Base-by-base conservation (phyloP, 495 filamentous ascomycete genomes). In the Penicillium pancosmium region DNA sequence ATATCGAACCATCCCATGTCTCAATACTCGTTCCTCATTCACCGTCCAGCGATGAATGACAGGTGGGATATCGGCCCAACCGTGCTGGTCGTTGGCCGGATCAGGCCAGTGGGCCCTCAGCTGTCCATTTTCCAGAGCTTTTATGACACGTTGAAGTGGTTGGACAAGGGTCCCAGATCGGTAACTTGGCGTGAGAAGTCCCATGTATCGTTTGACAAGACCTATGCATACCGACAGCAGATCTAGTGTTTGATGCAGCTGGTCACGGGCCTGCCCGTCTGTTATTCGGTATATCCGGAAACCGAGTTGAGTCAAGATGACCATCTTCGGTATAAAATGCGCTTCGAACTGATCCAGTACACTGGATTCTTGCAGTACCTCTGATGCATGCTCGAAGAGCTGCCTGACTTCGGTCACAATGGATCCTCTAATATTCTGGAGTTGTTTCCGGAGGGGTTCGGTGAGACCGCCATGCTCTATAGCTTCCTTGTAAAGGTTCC, bases 281-380 rank as follows among this genome's bases (percentile, higher is more conserved):
- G 51, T 27, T 9, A 4, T 41, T 15, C 15, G 38, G 33, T 55
- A 58, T 6, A 48, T 21, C 16, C 25, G 40, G 55, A 61, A 65
- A 35, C 50, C 44, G 8, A 52, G 49, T 1, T 47, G 50, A 10
- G 52, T 23, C 15, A 61, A 18, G 3, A 33, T 55, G 19, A 61
- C 47, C 33, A 56, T 16, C 5, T 35, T 40, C 9, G 55, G 54
- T 13, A 58, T 38, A 5, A 61, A 31, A n/a, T 65, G 51, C 10
- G 54, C 58, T 48, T 65, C 55, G 31, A 65, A 47, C 13, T 65
- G 60, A 55, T 57, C 55, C 0, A 57, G 23, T 16, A 50, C 21
- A 8, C 18, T 54, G 9, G 51, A 41, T 9, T 52, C 54, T n/a
- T 53, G 36, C 0, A 40, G 16, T 11, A 46, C 25, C 16, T 61